Percentiles rank a stretch among this genome's conserved stretches.
These are phyloP conservation scores for Volvox carteri DNA, from an alignment of 163 green algal species.

Conservation along the genomic window DNA sequence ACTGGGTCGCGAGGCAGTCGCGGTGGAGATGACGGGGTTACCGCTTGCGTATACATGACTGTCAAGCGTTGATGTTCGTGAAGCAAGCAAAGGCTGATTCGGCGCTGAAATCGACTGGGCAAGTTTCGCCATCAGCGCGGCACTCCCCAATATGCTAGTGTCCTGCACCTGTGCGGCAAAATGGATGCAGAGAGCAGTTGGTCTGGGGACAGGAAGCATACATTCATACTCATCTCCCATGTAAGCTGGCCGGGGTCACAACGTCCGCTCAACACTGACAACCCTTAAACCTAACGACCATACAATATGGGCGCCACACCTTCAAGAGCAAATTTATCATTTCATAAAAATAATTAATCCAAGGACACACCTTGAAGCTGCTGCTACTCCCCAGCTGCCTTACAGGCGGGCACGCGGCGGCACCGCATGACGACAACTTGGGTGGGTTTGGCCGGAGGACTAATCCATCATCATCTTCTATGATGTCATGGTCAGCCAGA, in stretches of 20 bases:
- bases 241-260: no score
- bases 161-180: background rate
- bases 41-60: background rate
- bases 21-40: constrained; percentile 9
- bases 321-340: no score
- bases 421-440: background rate
- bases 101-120: background rate
- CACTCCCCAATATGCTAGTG: constrained; percentile 25
- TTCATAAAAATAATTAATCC: no score
- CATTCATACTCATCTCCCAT: no score
- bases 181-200: background rate
- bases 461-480: constrained; percentile 20
- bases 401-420: background rate
- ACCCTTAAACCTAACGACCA: no score
- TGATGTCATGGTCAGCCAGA: constrained; percentile 24
- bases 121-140: background rate
- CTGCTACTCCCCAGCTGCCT: constrained; percentile 4
- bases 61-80: background rate
- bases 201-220: background rate
- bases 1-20: background rate
- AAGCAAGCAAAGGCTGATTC: background rate
- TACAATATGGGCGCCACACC: no score
- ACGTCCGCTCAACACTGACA: no score
- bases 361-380: constrained; percentile 24
- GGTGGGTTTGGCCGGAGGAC: background rate